Conservation (phyloP, 176 grass and related monocot genomes). For the Juncus inflexus region DNA sequence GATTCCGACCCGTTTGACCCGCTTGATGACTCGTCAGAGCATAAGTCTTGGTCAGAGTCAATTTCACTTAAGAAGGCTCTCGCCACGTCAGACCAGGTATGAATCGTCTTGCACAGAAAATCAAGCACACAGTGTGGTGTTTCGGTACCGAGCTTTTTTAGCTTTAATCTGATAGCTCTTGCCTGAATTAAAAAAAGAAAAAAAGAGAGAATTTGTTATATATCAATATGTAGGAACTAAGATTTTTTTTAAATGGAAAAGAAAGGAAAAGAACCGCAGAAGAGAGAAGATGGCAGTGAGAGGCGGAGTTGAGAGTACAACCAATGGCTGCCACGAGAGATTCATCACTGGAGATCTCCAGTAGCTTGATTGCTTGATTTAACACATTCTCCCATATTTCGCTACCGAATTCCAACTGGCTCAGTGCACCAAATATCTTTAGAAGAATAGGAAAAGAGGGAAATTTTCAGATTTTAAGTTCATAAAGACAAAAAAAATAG, state of each 20-base stretch:
- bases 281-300: constrained; percentile 66
- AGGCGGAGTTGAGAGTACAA: constrained; percentile 68
- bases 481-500: too few relatives aligned
- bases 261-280: constrained; percentile 60
- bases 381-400: constrained; percentile 63
- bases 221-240: neutral
- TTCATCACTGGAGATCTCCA: constrained; percentile 65
- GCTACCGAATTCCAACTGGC: constrained; percentile 59
- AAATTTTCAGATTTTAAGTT: too few relatives aligned
- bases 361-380: constrained; percentile 53
- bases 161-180: constrained; percentile 55
- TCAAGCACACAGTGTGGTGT: constrained; percentile 73
- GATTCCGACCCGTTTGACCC: constrained; percentile 55
- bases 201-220: neutral
- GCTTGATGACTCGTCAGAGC: constrained; percentile 58
- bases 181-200: constrained; percentile 35
- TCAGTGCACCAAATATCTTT: constrained; percentile 73
- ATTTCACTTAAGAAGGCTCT: constrained; percentile 77
- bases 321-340: constrained; percentile 57
- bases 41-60: constrained; percentile 46
- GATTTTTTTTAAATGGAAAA: neutral
- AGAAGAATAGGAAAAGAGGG: constrained; percentile 1
- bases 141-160: constrained; percentile 70
- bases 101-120: constrained; percentile 65
- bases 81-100: constrained; percentile 64